Base-by-base conservation (phyloP, 148 eudicot species). In the Persicaria maculosa region DNA sequence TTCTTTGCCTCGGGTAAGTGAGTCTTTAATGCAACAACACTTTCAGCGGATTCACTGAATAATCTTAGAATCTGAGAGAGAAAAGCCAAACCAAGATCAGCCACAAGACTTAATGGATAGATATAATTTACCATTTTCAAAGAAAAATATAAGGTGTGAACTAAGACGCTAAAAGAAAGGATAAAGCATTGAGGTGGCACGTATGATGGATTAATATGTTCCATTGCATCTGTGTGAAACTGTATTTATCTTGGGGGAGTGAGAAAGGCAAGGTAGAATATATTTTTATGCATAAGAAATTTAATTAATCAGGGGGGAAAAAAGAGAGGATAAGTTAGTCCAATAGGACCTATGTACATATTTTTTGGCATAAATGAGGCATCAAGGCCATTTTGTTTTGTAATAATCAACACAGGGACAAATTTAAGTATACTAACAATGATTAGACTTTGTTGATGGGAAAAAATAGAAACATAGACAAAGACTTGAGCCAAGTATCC, bases 1-100 rank as follows among this genome's bases (percentile, higher is more conserved):
- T 79, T 89, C 83, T 95, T 92, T 72, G 97, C 94, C 74, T 90
- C 96, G 44, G 91, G 86, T 78, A 95, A 85, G 84, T 95, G 91
- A 74, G 78, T 80, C 83, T 88, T 95, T 79, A 95, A 74, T 44
- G 80, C 88, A 19, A 84, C 87, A 77, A 95, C 84, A 72, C 89
- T 86, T 76, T 90, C 90, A 47, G 97, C 83, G 77, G 99, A 95
- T 90, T 92, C 99, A 67, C 99, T 95, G 80, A 95, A 95, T 75
- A 95, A 84, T 84, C 97, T 89, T 83, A 95, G 81, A 79, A 95
- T 95, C 99, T 93, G 95, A 74, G 40, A 4, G 10, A 68, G n/a
- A 43, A 50, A 75, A 48, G 7, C 7, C 5, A 47, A 71, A 71
- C 31, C 8, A 48, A 15, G 19, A 7, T 19, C 47, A 70, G 46